Percentiles rank a stretch among this genome's conserved stretches.
These are phyloP conservation scores for Komagataella phaffii DNA, from an alignment of 805 yeast genomes.

Conservation along the genomic window DNA sequence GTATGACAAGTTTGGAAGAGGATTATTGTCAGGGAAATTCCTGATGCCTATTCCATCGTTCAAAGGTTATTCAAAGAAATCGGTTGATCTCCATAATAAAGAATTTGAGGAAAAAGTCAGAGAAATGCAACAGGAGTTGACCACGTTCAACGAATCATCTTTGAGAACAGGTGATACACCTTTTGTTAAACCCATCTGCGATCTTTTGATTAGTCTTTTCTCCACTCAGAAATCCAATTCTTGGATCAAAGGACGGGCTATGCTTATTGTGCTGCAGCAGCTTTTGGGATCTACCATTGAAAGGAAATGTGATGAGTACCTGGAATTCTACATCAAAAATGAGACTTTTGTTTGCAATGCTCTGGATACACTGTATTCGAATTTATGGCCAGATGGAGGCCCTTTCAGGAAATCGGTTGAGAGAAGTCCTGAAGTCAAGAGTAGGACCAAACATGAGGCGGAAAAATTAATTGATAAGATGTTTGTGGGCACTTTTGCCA, in stretches of 20 bases:
- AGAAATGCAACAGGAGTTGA: slow-evolving; percentile 44
- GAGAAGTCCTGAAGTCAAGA: slow-evolving; percentile 38
- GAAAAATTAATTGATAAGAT: slow-evolving; percentile 11
- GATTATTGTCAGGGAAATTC: background rate
- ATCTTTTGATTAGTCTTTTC: slow-evolving; percentile 57
- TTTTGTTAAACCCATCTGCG: slow-evolving; percentile 75
- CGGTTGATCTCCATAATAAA: background rate
- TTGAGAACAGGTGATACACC: slow-evolving; percentile 19
- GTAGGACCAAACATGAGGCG: slow-evolving; percentile 45
- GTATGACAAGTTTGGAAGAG: background rate
- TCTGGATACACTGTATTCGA: slow-evolving; percentile 15
- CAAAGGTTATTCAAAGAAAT: background rate
- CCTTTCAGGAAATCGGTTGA: slow-evolving; percentile 28
- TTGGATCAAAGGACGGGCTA: slow-evolving; percentile 80
- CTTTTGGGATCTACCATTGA: slow-evolving; percentile 78
- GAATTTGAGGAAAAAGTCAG: slow-evolving; percentile 9
- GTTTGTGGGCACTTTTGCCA: slow-evolving; percentile 46
- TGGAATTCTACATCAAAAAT: slow-evolving; percentile 21
- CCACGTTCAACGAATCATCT: slow-evolving; percentile 30
- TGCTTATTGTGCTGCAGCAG: slow-evolving; percentile 72
- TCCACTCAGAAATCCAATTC: slow-evolving; percentile 40
- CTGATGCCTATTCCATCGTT: background rate
- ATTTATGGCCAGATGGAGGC: slow-evolving; percentile 37
- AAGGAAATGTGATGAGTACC: slow-evolving; percentile 37
- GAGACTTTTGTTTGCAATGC: slow-evolving; percentile 32